Evolutionary conservation across 345 rosid genomes (phyloP).

Genomic region (Lepidium didymum): DNA sequence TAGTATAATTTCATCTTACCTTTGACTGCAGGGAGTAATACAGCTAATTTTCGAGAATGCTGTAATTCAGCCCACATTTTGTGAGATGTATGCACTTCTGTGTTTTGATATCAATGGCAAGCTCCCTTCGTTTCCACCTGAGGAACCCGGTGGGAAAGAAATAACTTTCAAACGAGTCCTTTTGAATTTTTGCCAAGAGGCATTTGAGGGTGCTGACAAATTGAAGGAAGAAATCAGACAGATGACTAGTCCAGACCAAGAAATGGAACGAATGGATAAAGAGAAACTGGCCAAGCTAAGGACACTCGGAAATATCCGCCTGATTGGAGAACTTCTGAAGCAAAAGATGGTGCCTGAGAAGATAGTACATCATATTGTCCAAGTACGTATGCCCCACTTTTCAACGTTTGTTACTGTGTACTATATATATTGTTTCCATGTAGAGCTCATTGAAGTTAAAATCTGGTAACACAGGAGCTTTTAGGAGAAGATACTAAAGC

Average conservation of each 20-base stretch:
- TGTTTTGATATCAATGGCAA: constrained; percentile 69
- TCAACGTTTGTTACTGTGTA: not conserved
- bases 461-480: constrained; percentile 53
- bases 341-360: constrained; percentile 90
- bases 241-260: constrained; percentile 73
- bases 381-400: constrained; percentile 30
- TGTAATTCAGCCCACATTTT: constrained; percentile 88
- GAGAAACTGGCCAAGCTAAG: constrained; percentile 71
- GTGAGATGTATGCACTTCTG: constrained; percentile 82
- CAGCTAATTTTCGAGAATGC: constrained; percentile 82
- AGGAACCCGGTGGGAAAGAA: constrained; percentile 74
- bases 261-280: constrained; percentile 69
- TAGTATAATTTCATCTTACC: not conserved
- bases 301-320: constrained; percentile 78
- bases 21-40: constrained; percentile 62
- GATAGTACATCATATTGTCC: constrained; percentile 78
- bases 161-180: constrained; percentile 76
- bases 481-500: constrained; percentile 46
- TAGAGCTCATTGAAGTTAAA: not conserved
- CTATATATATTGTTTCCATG: not conserved
- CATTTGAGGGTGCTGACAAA: constrained; percentile 77
- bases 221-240: constrained; percentile 62
- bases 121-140: constrained; percentile 76
- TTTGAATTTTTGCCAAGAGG: constrained; percentile 77
- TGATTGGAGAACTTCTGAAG: constrained; percentile 89